Evolutionary conservation across 164 flowering plant genomes (phyloP).

Genomic region (Akebia trifoliata): DNA sequence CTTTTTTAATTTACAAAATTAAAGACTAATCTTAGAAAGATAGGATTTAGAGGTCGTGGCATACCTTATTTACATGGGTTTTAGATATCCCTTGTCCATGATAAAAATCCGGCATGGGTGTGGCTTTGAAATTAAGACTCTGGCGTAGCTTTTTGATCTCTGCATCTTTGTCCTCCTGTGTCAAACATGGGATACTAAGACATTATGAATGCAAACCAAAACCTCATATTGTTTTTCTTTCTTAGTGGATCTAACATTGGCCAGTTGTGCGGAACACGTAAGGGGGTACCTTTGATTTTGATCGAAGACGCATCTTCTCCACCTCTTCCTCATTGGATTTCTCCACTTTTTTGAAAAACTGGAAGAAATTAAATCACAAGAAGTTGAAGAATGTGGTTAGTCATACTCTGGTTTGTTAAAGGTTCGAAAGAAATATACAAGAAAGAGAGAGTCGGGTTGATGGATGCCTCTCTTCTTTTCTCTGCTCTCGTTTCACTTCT

Average conservation of each 20-base stretch:
- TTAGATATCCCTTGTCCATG: conserved; percentile 26
- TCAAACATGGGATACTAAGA: conserved; percentile 5
- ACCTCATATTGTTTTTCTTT: background rate
- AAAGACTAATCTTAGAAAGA: background rate
- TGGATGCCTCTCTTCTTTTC: conserved; percentile 50
- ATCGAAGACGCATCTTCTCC: conserved; percentile 27
- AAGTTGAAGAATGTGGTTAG: background rate
- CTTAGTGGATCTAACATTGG: background rate
- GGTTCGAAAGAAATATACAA: background rate
- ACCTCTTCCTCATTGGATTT: conserved; percentile 40
- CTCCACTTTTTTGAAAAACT: conserved; percentile 31
- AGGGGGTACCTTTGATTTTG: conserved; percentile 51
- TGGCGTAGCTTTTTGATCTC: conserved; percentile 34
- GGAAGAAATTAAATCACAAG: background rate
- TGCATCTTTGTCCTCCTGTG: conserved; percentile 34
- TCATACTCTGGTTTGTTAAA: background rate
- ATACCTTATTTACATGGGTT: conserved; percentile 35
- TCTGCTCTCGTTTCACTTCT: conserved; percentile 45
- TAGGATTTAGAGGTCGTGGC: background rate
- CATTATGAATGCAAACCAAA: conserved; percentile 6
- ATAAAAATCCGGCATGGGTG: conserved; percentile 33
- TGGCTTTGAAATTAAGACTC: conserved; percentile 43
- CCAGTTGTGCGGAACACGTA: background rate
- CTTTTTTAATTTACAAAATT: background rate
- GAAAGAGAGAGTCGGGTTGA: conserved; percentile 6